Percentiles rank a stretch among this genome's conserved stretches.
These are phyloP conservation scores for Aspergillus glaucus DNA, from an alignment of 2,329 filamentous ascomycete species.

Conservation along the genomic window DNA sequence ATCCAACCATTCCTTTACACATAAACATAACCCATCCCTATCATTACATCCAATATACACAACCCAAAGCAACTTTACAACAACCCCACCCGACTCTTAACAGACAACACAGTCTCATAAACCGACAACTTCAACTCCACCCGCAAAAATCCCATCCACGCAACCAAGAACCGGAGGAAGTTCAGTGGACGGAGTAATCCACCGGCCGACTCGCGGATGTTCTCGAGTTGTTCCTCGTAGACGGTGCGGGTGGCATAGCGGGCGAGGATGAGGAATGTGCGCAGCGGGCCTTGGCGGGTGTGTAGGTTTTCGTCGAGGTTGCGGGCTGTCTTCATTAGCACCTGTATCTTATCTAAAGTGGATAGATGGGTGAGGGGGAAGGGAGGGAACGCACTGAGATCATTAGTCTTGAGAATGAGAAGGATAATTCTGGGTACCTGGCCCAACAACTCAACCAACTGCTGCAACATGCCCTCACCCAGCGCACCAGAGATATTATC, in stretches of 20 bases:
- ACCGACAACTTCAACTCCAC: conserved; percentile 53
- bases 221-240: conserved; percentile 55
- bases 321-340: conserved; percentile 47
- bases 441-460: conserved; percentile 80
- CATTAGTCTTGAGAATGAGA: conserved; percentile 95
- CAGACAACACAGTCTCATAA: conserved; percentile 53
- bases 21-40: not conserved
- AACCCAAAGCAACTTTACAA: conserved; percentile 1
- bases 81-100: conserved; percentile 47
- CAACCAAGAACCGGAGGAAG: conserved; percentile 44
- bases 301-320: conserved; percentile 78
- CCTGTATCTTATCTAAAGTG: conserved; percentile 3
- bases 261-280: conserved; percentile 60
- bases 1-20: not conserved
- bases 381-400: conserved; percentile 57
- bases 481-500: conserved; percentile 77
- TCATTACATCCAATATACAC: not conserved
- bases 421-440: conserved; percentile 88
- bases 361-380: not conserved
- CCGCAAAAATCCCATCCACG: conserved; percentile 49
- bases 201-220: conserved; percentile 42
- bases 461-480: conserved; percentile 79
- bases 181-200: conserved; percentile 50
- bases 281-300: conserved; percentile 52
- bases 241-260: conserved; percentile 58